Evolutionary conservation across 1,284 basidiomycete genomes (phyloP).

Genomic region (Pyrrhoderma lamaoense): DNA sequence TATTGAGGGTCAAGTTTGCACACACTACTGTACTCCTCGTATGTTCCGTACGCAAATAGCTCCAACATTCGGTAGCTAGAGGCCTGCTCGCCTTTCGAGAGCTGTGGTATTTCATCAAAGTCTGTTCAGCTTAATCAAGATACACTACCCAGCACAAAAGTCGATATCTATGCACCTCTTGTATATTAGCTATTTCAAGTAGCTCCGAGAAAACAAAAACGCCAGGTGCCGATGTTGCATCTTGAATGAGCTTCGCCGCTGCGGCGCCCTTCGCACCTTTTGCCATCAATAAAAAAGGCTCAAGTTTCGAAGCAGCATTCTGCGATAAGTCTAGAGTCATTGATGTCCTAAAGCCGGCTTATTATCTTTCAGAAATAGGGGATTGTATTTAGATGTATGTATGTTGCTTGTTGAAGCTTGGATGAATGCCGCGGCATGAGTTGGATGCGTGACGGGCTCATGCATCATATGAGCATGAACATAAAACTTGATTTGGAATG

Average conservation of each 20-base stretch:
- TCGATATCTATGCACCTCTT: slow-evolving; percentile 54
- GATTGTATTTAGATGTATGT: too few relatives aligned
- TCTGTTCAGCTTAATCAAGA: background rate
- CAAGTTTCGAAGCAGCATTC: slow-evolving; percentile 58
- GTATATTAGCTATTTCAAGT: slow-evolving; percentile 72
- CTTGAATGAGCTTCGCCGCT: slow-evolving; percentile 80
- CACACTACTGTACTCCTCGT: slow-evolving; percentile 63
- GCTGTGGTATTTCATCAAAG: slow-evolving; percentile 33
- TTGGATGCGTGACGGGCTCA: too few relatives aligned
- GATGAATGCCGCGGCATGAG: too few relatives aligned
- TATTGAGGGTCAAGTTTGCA: slow-evolving; percentile 13
- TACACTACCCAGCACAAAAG: background rate
- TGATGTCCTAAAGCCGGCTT: too few relatives aligned
- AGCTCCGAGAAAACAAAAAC: slow-evolving; percentile 90
- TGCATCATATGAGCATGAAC: too few relatives aligned
- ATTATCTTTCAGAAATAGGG: too few relatives aligned
- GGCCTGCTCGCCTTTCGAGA: slow-evolving; percentile 52
- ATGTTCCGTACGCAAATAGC: slow-evolving; percentile 86
- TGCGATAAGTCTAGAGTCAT: slow-evolving; percentile 43
- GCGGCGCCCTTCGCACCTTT: slow-evolving; percentile 87
- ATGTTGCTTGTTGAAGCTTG: too few relatives aligned
- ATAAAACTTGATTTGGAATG: too few relatives aligned
- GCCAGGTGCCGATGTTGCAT: slow-evolving; percentile 82
- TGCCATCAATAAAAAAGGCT: slow-evolving; percentile 85
- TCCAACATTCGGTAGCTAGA: slow-evolving; percentile 61